Conservation (phyloP, 2,329 filamentous ascomycete species). For the Beauveria australis region DNA sequence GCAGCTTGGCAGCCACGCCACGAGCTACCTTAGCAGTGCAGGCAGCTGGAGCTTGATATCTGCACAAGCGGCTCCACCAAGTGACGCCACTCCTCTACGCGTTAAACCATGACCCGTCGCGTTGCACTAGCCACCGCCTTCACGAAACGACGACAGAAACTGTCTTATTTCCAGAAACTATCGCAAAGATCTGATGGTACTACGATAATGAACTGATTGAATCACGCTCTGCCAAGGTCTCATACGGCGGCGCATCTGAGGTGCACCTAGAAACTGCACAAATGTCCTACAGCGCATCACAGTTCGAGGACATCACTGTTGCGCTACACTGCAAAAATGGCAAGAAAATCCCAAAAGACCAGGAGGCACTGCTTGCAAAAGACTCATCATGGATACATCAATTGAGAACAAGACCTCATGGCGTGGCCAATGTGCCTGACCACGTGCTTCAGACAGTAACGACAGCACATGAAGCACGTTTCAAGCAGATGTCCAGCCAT, state of each 20-base stretch:
- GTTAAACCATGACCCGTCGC: constrained; percentile 1
- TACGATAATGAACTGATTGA: not conserved
- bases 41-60: not conserved
- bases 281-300: constrained; percentile 9
- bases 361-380: constrained; percentile 27
- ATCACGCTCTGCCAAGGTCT: not conserved
- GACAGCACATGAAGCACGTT: constrained; percentile 4
- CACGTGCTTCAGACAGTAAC: constrained; percentile 26
- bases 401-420: constrained; percentile 17
- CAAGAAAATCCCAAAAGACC: constrained; percentile 29
- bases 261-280: not conserved
- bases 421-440: constrained; percentile 25
- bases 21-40: not conserved
- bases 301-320: constrained; percentile 15
- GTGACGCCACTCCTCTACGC: constrained; percentile 11
- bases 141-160: not conserved
- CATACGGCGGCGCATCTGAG: not conserved
- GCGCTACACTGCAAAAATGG: constrained; percentile 21
- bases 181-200: not conserved
- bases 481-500: not conserved
- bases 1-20: not conserved
- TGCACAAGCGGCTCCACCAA: constrained; percentile 1
- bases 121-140: not conserved
- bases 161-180: not conserved
- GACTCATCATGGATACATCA: constrained; percentile 29